Evolutionary conservation across 148 eudicot species (phyloP).

Genomic region (Vaccinium darrowii): DNA sequence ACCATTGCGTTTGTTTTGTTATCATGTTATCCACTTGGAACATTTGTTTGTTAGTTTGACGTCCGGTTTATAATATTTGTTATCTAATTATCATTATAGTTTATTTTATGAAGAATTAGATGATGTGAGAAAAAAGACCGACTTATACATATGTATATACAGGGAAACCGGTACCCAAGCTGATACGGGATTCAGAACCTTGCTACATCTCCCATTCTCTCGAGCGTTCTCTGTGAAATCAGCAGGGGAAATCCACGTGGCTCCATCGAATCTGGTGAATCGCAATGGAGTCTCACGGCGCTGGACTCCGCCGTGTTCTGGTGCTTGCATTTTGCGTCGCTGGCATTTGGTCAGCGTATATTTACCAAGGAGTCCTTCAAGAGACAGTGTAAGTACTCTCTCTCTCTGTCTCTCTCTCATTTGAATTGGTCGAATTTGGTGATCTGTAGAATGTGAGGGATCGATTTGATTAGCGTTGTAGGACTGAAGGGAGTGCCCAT

Average conservation of each 20-base stretch:
- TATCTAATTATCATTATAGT: too few species aligned
- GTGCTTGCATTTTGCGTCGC: conserved; percentile 67
- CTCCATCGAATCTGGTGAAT: conserved; percentile 29
- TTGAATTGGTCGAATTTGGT: neutral
- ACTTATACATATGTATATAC: too few species aligned
- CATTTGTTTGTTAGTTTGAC: too few species aligned
- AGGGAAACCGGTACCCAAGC: conserved; percentile 58
- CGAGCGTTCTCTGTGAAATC: conserved; percentile 42
- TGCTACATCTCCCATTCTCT: conserved; percentile 87
- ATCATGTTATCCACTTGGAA: too few species aligned
- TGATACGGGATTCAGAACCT: too few species aligned
- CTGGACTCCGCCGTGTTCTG: conserved; percentile 72
- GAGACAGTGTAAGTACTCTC: conserved; percentile 58
- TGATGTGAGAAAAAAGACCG: too few species aligned
- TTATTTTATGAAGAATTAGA: too few species aligned
- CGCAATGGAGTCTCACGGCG: conserved; percentile 67
- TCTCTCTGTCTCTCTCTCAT: too few species aligned
- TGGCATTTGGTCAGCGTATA: conserved; percentile 97
- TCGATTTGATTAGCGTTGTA: neutral
- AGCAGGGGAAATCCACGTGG: neutral
- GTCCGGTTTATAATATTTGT: too few species aligned
- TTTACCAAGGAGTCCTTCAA: conserved; percentile 95
- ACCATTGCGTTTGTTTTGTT: too few species aligned
- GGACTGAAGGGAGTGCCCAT: too few species aligned
- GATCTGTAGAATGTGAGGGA: neutral